Base-by-base conservation (phyloP, 257 asterid species). In the Coffea eugenioides region DNA sequence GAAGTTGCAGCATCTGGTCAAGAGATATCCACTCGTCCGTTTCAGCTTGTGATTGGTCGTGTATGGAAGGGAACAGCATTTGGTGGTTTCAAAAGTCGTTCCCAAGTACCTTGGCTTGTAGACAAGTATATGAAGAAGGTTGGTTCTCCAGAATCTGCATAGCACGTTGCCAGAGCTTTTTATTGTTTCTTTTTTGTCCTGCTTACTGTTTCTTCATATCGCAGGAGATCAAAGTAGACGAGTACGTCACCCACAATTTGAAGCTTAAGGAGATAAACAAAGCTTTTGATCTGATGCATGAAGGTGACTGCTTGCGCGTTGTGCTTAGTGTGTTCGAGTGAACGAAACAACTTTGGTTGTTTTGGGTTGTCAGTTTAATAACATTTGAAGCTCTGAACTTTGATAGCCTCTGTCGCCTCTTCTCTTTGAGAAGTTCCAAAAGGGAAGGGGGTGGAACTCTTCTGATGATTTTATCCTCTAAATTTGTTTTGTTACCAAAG, bases 1-100 rank as follows among this genome's bases (percentile, higher is more conserved):
- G 99, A 98, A n/a, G 99, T 96, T 56, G 99, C 99, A 41, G 99
- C 99, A 74, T 94, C 99, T 46, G 99, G 98, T 43, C 99, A 96
- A 85, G 98, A 96, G 90, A 94, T 96, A 83, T 86, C 97, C 34
- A 96, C 99, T 0, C 98, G 97, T 59, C 98, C 99, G 8, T 96
- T 96, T 82, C 98, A 94, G 88, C 93, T 96, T 82, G 99, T 96
- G 80, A 96, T 98, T 0, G 99, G 99, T 52, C 99, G 99, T 56
- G 99, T 96, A 10, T 96, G 99, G 99, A 96, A 96, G 88, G 99
- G 99, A 78, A 96, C 99, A 2, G 97, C 98, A 2, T 96, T 96
- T 85, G 97, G 99, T 76, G 98, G 99, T 56, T 96, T 94, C 86
- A 94, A 96, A 87, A 94, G 97, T 82, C 97, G 98, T 52, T 94